Conservation (phyloP, 805 yeast genomes). For the Scheffersomyces stipitis region DNA sequence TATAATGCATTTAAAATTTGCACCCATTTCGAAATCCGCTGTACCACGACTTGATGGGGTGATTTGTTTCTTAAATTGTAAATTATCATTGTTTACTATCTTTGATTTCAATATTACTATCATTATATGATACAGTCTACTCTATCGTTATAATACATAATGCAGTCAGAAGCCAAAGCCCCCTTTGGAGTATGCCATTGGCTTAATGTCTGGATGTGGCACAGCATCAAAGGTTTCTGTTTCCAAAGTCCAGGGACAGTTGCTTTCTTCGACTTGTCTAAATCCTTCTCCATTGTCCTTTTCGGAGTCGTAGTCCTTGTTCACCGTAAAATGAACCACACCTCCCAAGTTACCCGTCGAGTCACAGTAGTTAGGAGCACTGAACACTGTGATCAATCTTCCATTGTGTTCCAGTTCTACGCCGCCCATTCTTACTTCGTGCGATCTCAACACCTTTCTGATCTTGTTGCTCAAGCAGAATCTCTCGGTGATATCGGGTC, state of each 20-base stretch:
- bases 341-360: constrained; percentile 90
- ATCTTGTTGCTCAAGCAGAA: constrained; percentile 74
- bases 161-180: constrained; percentile 38
- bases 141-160: not conserved
- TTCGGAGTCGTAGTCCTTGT: constrained; percentile 44
- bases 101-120: too few relatives aligned
- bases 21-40: too few relatives aligned
- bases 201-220: constrained; percentile 86
- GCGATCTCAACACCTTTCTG: constrained; percentile 85
- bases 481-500: constrained; percentile 85
- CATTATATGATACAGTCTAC: not conserved
- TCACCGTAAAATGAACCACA: constrained; percentile 66
- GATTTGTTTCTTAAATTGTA: too few relatives aligned
- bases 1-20: too few relatives aligned
- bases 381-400: constrained; percentile 85
- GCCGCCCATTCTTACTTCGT: constrained; percentile 93
- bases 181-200: constrained; percentile 80
- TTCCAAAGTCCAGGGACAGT: constrained; percentile 48
- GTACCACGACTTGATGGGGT: too few relatives aligned
- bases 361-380: constrained; percentile 98
- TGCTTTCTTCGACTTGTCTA: constrained; percentile 32
- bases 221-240: constrained; percentile 74
- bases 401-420: constrained; percentile 87
- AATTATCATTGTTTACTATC: too few relatives aligned
- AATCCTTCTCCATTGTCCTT: constrained; percentile 46